Conservation (phyloP, 2,329 filamentous ascomycete genomes). For the Aspergillus pseudonomiae region DNA sequence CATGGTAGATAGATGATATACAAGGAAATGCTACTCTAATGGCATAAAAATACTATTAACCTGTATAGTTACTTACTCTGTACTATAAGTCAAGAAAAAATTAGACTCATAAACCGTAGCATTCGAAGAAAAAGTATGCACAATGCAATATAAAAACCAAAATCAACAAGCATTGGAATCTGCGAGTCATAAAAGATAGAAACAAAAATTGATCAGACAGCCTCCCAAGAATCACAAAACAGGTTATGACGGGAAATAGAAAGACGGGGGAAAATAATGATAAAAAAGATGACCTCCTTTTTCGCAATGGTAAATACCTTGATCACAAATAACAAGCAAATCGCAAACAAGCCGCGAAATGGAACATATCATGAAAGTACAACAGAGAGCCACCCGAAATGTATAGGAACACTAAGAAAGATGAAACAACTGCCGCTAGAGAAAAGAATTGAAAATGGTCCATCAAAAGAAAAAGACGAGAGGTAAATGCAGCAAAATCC, state of each 20-base stretch:
- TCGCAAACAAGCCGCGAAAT: slow-evolving; percentile 11
- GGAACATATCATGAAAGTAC: slow-evolving; percentile 21
- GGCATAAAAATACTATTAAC: neutral
- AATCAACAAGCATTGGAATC: slow-evolving; percentile 13
- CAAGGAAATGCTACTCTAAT: neutral
- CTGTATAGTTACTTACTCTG: neutral
- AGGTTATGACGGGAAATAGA: slow-evolving; percentile 18
- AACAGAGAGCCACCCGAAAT: slow-evolving; percentile 25
- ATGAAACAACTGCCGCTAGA: slow-evolving; percentile 12
- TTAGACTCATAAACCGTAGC: slow-evolving; percentile 5
- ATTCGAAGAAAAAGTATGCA: slow-evolving; percentile 14
- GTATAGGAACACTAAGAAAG: slow-evolving; percentile 16
- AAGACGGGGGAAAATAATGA: neutral
- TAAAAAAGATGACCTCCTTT: slow-evolving; percentile 19
- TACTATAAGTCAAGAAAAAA: slow-evolving; percentile 11
- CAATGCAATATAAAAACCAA: slow-evolving; percentile 12
- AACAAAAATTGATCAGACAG: slow-evolving; percentile 42
- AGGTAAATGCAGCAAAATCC: slow-evolving; percentile 23
- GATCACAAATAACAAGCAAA: slow-evolving; percentile 14
- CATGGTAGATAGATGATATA: neutral
- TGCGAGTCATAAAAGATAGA: slow-evolving; percentile 14
- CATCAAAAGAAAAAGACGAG: slow-evolving; percentile 10
- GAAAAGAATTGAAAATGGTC: slow-evolving; percentile 13
- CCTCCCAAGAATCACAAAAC: slow-evolving; percentile 36
- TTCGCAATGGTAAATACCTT: slow-evolving; percentile 16